Conservation (phyloP, 805 yeast species). For the Ogataea degrootiae region DNA sequence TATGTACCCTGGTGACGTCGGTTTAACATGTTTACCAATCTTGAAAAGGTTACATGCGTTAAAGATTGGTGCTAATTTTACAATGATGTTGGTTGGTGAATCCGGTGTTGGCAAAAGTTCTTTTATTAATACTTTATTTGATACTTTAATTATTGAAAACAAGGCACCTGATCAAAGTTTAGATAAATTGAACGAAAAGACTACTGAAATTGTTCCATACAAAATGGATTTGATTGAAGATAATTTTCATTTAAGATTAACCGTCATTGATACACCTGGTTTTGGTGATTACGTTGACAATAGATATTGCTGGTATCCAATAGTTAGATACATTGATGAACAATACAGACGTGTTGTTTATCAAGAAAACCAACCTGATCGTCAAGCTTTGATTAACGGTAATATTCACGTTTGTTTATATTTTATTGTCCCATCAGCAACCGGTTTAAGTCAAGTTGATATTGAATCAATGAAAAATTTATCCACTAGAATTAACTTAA, state of each 20-base stretch:
- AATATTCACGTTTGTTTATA: constrained; percentile 85
- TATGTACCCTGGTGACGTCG: constrained; percentile 23
- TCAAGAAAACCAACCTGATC: constrained; percentile 74
- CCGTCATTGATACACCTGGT: constrained; percentile 68
- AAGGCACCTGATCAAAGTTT: constrained; percentile 14
- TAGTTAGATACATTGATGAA: constrained; percentile 72
- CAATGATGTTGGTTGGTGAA: constrained; percentile 83
- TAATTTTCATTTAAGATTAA: constrained; percentile 53
- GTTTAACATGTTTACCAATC: constrained; percentile 27
- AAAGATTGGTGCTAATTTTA: constrained; percentile 66
- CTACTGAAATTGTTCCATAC: constrained; percentile 31
- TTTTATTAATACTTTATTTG: constrained; percentile 75
- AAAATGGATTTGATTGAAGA: constrained; percentile 56
- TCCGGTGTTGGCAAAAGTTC: constrained; percentile 82
- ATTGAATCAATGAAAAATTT: constrained; percentile 68
- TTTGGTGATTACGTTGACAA: constrained; percentile 71
- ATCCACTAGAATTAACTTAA: constrained; percentile 66
- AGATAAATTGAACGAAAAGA: constrained; percentile 16
- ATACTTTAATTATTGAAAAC: constrained; percentile 35
- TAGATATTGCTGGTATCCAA: constrained; percentile 59
- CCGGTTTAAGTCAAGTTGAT: constrained; percentile 60
- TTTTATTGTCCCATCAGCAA: constrained; percentile 68
- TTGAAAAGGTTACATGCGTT: constrained; percentile 29
- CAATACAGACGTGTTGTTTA: constrained; percentile 64
- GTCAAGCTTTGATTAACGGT: constrained; percentile 49